These are phyloP conservation scores for Salix udensis DNA, from an alignment of 345 rosid species.

Conservation along the genomic window DNA sequence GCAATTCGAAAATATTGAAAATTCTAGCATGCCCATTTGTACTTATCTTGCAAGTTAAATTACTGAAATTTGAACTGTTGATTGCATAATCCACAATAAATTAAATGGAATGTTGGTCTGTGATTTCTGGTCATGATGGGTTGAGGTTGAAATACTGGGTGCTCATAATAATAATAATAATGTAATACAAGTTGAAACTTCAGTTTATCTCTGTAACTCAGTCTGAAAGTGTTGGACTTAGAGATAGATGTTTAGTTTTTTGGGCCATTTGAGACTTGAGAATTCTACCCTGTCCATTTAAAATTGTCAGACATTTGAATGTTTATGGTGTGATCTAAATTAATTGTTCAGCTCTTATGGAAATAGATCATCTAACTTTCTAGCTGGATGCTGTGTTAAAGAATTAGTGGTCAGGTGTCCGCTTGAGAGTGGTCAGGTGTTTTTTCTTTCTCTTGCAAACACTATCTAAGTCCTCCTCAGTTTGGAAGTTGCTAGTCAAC, in stretches of 20 bases:
- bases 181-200: not conserved
- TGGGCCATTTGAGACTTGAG: not conserved
- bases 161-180: not conserved
- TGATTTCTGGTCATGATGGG: not conserved
- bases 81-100: not conserved
- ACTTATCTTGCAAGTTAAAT: not conserved
- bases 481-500: not conserved
- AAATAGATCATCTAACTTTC: not conserved
- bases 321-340: not conserved
- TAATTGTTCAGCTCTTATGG: not conserved
- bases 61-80: not conserved
- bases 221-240: not conserved
- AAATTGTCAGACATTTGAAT: not conserved
- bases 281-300: not conserved
- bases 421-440: not conserved
- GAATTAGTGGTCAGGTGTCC: too few species aligned
- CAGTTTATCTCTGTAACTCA: not conserved
- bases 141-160: not conserved
- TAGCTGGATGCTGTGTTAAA: not conserved
- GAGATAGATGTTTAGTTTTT: not conserved
- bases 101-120: not conserved
- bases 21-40: not conserved
- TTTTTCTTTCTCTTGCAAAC: not conserved
- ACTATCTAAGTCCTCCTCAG: not conserved
- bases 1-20: not conserved